Evolutionary conservation across 257 asterid species (phyloP).

Genomic region (Ocimum tenuiflorum): DNA sequence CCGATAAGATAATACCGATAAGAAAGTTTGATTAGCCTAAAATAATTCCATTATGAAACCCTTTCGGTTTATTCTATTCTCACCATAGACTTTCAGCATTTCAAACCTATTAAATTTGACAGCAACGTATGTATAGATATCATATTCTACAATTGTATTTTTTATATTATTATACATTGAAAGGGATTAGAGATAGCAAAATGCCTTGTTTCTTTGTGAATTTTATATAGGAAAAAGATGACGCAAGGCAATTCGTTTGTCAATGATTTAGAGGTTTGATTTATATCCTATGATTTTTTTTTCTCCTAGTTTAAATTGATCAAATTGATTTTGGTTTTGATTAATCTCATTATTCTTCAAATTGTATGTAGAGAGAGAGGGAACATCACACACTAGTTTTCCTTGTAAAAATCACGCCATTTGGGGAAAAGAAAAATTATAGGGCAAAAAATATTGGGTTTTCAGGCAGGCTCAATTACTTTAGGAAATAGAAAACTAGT

Average conservation of each 20-base stretch:
- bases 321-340: no score
- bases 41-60: constrained; percentile 13
- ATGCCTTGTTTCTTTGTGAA: not conserved
- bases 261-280: constrained; percentile 29
- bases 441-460: no score
- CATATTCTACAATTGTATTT: not conserved
- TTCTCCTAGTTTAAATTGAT: no score
- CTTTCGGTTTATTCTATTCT: constrained; percentile 30
- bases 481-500: no score
- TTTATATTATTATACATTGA: not conserved
- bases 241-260: constrained; percentile 5
- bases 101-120: constrained; percentile 12
- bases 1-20: not conserved
- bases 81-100: constrained; percentile 18
- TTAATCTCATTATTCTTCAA: no score
- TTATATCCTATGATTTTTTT: not conserved
- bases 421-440: no score
- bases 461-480: no score
- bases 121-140: not conserved
- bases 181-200: not conserved
- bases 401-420: no score
- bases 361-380: no score
- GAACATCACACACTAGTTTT: no score
- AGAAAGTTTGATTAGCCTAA: constrained; percentile 2
- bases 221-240: not conserved